Evolutionary conservation across 768 basidiomycete species (phyloP), one percentile per base, ranked within the genome.

Genomic region (Mycena alexandri): DNA sequence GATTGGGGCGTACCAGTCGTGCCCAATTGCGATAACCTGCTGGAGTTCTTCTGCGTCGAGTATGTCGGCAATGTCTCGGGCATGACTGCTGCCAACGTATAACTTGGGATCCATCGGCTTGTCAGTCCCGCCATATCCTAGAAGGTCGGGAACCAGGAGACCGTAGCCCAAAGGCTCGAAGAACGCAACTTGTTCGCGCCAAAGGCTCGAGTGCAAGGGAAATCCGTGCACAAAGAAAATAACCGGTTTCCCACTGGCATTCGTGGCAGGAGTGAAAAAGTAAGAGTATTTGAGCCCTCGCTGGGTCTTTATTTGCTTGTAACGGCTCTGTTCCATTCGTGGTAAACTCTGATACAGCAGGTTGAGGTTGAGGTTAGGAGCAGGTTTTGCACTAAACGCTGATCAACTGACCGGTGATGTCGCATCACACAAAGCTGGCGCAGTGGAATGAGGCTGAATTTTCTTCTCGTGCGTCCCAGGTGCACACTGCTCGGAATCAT

Each of bases 61-160:
- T 46, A 86, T 76, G 54, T 84, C 83, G 42, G 82, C 58, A 10
- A 85, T 53, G 69, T 85, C 85, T 52, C 80, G 69, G 25, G 74
- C 76, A 47, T 86, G 74, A 38, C 76, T 70, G 54, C 73, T 79
- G 29, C 60, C 33, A 9, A 67, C 61, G 73, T 86, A 88, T 13
- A 75, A 71, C 8, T 65, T 70, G 4, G 74, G 62, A 58, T 84
- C 81, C 1, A 68, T 61, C 4, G 86, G 86, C 63, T 85, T 85
- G 69, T 79, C 79, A 13, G 86, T 86, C 2, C 79, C 80, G 14
- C 86, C 87, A 64, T 85, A 87, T 5, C 87, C 87, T 43, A 88
- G 79, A 79, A 85, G 79, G 70, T 87, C 86, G 1, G 85, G 86
- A 4, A 79, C 83, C 54, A 88, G 75, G 56, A 88, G 69, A 7